These are phyloP conservation scores for Zarea fungicola DNA, from an alignment of 2,329 filamentous ascomycete species.

Conservation along the genomic window DNA sequence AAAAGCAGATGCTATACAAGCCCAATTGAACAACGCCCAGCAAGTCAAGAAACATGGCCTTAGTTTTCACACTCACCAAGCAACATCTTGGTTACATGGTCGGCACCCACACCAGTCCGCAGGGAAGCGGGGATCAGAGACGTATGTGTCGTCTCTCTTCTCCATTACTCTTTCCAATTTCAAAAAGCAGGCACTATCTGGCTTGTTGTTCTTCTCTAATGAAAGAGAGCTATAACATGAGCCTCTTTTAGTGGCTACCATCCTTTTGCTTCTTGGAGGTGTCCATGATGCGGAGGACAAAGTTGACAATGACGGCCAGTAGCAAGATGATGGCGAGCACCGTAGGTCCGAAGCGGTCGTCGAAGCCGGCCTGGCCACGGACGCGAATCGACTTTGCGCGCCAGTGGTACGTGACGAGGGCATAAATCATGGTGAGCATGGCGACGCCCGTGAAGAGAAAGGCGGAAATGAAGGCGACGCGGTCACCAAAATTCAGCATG, in stretches of 20 bases:
- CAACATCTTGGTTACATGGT: background rate
- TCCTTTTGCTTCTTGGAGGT: constrained; percentile 34
- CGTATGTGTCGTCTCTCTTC: background rate
- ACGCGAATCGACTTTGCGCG: constrained; percentile 86
- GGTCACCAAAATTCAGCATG: constrained; percentile 96
- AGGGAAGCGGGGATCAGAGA: too few relatives aligned
- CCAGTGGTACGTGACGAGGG: constrained; percentile 94
- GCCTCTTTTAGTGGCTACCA: too few relatives aligned
- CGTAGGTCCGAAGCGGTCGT: constrained; percentile 91
- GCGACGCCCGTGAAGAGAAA: constrained; percentile 91
- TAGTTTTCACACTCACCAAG: too few relatives aligned
- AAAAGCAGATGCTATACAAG: constrained; percentile 5
- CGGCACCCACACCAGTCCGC: too few relatives aligned
- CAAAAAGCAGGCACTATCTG: too few relatives aligned
- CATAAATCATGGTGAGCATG: constrained; percentile 93
- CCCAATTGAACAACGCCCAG: background rate
- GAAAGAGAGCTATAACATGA: too few relatives aligned
- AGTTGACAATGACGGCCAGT: constrained; percentile 91
- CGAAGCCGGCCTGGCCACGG: constrained; percentile 90
- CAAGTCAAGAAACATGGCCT: too few relatives aligned
- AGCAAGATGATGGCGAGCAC: constrained; percentile 81
- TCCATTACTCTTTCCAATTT: background rate
- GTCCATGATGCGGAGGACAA: constrained; percentile 67
- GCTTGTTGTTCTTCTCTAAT: too few relatives aligned
- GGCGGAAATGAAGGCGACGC: constrained; percentile 86